These are phyloP conservation scores for Aspergillus felis DNA, from an alignment of 2,329 filamentous ascomycete genomes.

Conservation along the genomic window DNA sequence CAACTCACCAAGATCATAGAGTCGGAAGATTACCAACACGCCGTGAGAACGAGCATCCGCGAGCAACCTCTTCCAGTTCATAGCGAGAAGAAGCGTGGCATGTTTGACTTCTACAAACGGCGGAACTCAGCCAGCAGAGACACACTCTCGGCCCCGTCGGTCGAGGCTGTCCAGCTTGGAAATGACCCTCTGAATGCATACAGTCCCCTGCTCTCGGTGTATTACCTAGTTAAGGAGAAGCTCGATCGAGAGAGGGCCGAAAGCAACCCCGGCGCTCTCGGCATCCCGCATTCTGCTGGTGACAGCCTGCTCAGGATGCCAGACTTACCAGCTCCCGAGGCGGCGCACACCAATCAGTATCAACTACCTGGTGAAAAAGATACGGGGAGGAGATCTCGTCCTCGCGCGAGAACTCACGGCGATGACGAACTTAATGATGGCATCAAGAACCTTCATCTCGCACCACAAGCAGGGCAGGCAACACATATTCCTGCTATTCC, in stretches of 20 bases:
- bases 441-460: constrained; percentile 61
- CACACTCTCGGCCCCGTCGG: constrained; percentile 76
- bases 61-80: constrained; percentile 56
- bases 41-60: constrained; percentile 69
- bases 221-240: constrained; percentile 95
- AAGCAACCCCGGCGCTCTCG: constrained; percentile 56
- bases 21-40: constrained; percentile 89
- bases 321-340: constrained; percentile 75
- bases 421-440: constrained; percentile 83
- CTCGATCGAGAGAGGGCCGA: constrained; percentile 69
- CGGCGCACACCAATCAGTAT: constrained; percentile 86
- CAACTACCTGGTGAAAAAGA: constrained; percentile 87
- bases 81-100: constrained; percentile 77
- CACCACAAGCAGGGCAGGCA: constrained; percentile 45
- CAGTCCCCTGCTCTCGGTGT: constrained; percentile 86
- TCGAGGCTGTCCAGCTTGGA: constrained; percentile 76
- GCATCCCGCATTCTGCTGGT: constrained; percentile 54
- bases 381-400: constrained; percentile 76
- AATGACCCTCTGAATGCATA: constrained; percentile 90
- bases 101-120: constrained; percentile 97
- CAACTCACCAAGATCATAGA: constrained; percentile 84
- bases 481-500: constrained; percentile 53
- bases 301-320: constrained; percentile 61
- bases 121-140: constrained; percentile 88
- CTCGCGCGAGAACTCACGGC: constrained; percentile 85